Percentiles rank a stretch among this genome's conserved stretches.
phyloP scores from a whole-genome alignment of 257 asterid species.

The Scutellaria baicalensis region DNA sequence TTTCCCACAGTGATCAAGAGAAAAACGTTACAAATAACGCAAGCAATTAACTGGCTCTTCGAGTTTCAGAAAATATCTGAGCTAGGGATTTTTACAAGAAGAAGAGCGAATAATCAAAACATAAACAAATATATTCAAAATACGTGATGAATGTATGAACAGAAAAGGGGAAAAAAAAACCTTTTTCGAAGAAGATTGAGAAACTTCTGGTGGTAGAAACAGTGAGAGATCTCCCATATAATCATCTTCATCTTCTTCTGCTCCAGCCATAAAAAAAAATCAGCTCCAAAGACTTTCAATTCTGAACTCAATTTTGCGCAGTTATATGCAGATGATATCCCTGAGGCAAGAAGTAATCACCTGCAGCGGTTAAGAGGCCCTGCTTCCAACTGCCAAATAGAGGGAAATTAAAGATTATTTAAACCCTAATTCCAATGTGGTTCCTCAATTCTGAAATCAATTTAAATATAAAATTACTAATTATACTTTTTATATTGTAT shows the following conservation, averaged over 20 bases:
- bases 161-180: conserved; percentile 17
- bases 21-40: neutral
- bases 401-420: neutral
- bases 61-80: neutral
- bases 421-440: neutral
- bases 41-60: neutral
- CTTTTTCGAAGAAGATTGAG: conserved; percentile 48
- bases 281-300: neutral
- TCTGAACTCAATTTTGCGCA: neutral
- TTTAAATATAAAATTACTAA: too few species aligned
- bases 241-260: conserved; percentile 53
- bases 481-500: too few species aligned
- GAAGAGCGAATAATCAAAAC: neutral
- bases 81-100: conserved; percentile 9
- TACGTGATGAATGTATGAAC: neutral
- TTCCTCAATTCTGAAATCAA: neutral
- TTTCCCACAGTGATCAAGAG: neutral
- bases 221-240: conserved; percentile 93
- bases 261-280: conserved; percentile 32
- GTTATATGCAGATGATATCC: neutral
- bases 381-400: neutral
- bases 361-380: neutral
- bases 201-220: conserved; percentile 46
- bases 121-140: neutral
- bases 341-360: neutral